Percentiles rank a stretch among this genome's conserved stretches.
These are phyloP conservation scores for Glaciozyma antarctica DNA, from an alignment of 768 basidiomycete genomes.

Conservation along the genomic window DNA sequence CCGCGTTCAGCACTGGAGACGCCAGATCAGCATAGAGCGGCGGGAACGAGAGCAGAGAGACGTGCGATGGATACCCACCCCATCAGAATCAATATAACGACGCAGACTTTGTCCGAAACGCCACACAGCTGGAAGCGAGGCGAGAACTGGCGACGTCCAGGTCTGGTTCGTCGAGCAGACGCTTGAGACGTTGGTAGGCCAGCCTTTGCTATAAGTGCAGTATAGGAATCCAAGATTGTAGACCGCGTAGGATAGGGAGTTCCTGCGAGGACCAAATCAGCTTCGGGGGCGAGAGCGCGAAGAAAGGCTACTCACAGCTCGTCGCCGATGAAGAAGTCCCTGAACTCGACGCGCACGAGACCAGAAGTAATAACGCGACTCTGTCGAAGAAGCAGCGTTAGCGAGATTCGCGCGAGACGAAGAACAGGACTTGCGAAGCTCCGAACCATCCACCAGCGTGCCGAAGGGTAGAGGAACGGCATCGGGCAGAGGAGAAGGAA, in stretches of 20 bases:
- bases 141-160: conserved; percentile 58
- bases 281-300: too few species aligned
- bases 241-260: conserved; percentile 29
- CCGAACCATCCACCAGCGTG: conserved; percentile 72
- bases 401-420: background rate
- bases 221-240: conserved; percentile 46
- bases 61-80: conserved; percentile 6
- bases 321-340: conserved; percentile 45
- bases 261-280: background rate
- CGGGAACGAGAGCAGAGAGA: background rate
- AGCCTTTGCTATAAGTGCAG: conserved; percentile 59
- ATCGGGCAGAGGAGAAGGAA: conserved; percentile 61
- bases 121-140: conserved; percentile 57
- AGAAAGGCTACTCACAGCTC: conserved; percentile 14
- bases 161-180: conserved; percentile 41
- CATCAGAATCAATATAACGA: conserved; percentile 68
- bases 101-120: conserved; percentile 79
- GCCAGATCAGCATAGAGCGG: conserved; percentile 35
- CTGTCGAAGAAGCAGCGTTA: background rate
- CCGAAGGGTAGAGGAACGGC: conserved; percentile 53
- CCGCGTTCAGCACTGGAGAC: conserved; percentile 74
- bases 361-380: conserved; percentile 59
- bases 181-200: conserved; percentile 37
- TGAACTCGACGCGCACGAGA: conserved; percentile 44
- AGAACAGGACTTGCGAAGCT: conserved; percentile 39